Base-by-base conservation (phyloP, 306 rosid genomes). In the Senna siamea region DNA sequence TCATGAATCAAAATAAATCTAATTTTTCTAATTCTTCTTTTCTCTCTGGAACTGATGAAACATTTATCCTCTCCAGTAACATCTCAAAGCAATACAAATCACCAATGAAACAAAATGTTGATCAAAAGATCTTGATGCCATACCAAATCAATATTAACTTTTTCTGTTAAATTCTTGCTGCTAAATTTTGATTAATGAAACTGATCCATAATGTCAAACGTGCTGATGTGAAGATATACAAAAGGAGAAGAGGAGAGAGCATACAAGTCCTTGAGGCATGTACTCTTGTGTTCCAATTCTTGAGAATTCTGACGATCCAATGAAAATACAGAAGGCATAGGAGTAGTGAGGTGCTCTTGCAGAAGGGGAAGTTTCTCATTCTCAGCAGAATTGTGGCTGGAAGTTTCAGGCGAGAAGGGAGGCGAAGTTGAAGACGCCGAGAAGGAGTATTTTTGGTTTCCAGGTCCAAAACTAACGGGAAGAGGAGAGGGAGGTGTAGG, bases 401-500 rank as follows among this genome's bases (percentile, higher is more conserved):
- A 89, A 58, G 76, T 69, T 26, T 50, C 53, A 0, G 71, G 74
- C 0, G 96, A 88, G 82, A 92, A 92, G 59, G 96, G 97, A 0
- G 90, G 88, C 0, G 97, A 89, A 9, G 84, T 65, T 7, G 97
- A 85, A 28, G 93, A 92, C 6, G 79, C 66, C 2, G 93, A 84
- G 87, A 92, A 76, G 75, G 79, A 41, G 84, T 92, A 89, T 74
- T 40, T 79, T 22, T 57, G 60, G 75, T 86, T 77, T 73, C 93
- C 91, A 2, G 96, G 88, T 30, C 87, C 97, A 34, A 82, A 84
- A 75, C 97, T 92, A 22, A 87, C 59, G 43, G 93, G 96, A 72
- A 92, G 92, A 9, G 97, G 93, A 1, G 96, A 89, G 38, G 96
- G 90, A 79, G 96, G 97, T 48, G 97, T 85, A 7, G 92, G 92